Evolutionary conservation across 1,284 basidiomycete species (phyloP), one percentile per base, ranked within the genome.

Genomic region (Puccinia coronata): DNA sequence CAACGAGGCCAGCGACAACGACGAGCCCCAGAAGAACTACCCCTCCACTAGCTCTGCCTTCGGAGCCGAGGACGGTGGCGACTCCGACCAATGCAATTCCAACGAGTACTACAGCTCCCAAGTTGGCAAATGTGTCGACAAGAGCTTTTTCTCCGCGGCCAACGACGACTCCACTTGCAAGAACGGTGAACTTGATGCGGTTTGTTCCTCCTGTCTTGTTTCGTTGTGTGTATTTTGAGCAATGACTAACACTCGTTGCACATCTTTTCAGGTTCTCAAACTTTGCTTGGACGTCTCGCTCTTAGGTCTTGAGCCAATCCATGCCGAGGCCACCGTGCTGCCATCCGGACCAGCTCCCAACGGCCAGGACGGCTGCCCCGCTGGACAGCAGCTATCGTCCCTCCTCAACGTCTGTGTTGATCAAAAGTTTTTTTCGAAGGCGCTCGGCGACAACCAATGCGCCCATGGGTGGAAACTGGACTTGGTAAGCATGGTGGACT

Each of bases 101-200:
- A 47, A 79, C 55, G 65, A 79, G 18, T 55, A 79, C 39, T 79
- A 70, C 31, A 79, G 77, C 41, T 69, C 77, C 2, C 18, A 57
- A 12, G 41, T 71, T 12, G 11, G 67, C 2, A 55, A 41, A 41
- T 79, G 77, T 70, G 65, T 79, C 51, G 41, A 79, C 36, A 79
- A 57, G 34, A 71, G 65, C 25, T 71, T 47, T 63, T 79, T 79
- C 41, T 70, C 63, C 8, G 28, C 55, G 43, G 43, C 77, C 47
- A 70, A 57, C 34, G 18, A 25, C 20, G 77, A 79, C 51, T 57
- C 63, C 25, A 79, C 49, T 39, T 79, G 77, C 49, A 57, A 79
- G 55, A 55, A 70, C 11, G 77, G 77, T 34, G 41, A 70, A 57
- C 53, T 70, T n/a, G 77, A 79, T 59, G 43, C 65, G 9, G 77